phyloP scores from a whole-genome alignment of 2,329 filamentous ascomycete genomes.

The Diplodia intermedia region DNA sequence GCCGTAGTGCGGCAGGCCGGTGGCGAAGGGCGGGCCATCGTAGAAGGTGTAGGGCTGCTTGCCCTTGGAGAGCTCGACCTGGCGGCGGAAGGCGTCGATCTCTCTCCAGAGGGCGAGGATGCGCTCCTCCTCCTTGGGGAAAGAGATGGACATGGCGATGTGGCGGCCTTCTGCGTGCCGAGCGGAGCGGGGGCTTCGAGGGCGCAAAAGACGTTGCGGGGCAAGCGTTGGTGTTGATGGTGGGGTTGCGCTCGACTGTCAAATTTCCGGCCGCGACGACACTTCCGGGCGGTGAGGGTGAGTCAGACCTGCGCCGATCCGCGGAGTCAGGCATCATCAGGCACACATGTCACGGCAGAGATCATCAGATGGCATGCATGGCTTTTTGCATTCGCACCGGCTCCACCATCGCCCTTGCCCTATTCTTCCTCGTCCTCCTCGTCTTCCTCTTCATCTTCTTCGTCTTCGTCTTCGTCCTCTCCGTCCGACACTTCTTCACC shows the following conservation, averaged over 20 bases:
- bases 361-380: background rate
- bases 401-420: background rate
- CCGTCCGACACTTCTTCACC: conserved; percentile 52
- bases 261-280: conserved; percentile 29
- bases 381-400: conserved; percentile 12
- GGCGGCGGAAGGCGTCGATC: conserved; percentile 87
- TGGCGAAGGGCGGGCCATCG: conserved; percentile 67
- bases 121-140: conserved; percentile 87
- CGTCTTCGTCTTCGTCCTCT: conserved; percentile 50
- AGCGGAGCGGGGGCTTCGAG: conserved; percentile 13
- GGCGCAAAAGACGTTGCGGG: conserved; percentile 24
- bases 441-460: conserved; percentile 54
- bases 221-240: conserved; percentile 28
- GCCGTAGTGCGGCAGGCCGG: conserved; percentile 70
- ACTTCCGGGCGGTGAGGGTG: conserved; percentile 30
- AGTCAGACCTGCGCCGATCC: conserved; percentile 27
- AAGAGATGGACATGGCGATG: conserved; percentile 48
- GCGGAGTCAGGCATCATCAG: conserved; percentile 4
- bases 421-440: conserved; percentile 49
- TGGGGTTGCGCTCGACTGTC: conserved; percentile 21
- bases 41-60: conserved; percentile 92
- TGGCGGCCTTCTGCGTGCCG: conserved; percentile 30
- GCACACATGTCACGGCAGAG: background rate
- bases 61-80: conserved; percentile 84
- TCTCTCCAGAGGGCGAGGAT: conserved; percentile 87